phyloP scores from a whole-genome alignment of 345 rosid species.

The Sisymbrium irio region DNA sequence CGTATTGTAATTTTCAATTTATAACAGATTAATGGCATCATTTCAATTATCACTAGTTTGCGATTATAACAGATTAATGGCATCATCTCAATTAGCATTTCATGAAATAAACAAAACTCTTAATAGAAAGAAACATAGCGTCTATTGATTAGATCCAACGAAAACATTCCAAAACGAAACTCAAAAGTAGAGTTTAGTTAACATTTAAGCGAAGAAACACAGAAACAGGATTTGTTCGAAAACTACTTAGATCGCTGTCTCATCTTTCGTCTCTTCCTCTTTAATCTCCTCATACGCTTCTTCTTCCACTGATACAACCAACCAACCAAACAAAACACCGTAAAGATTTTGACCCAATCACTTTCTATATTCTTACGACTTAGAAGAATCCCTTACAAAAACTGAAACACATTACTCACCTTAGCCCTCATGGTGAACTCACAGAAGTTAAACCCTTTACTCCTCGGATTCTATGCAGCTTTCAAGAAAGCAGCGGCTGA shows the following conservation, averaged over 20 bases:
- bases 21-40: too few relatives aligned
- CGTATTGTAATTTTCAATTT: too few relatives aligned
- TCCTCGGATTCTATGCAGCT: constrained; percentile 26
- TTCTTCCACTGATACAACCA: constrained; percentile 84
- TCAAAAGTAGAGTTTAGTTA: neutral
- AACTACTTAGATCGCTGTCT: constrained; percentile 95
- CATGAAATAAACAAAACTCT: neutral
- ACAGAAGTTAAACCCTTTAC: neutral
- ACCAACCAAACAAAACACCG: constrained; percentile 6
- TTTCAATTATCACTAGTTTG: too few relatives aligned
- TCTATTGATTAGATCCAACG: constrained; percentile 5
- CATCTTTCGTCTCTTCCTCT: constrained; percentile 99
- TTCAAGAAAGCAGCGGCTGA: neutral
- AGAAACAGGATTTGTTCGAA: neutral
- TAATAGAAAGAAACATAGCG: neutral
- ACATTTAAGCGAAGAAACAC: neutral
- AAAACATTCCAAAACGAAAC: constrained; percentile 12
- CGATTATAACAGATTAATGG: too few relatives aligned
- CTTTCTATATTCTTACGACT: neutral
- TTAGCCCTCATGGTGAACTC: constrained; percentile 73
- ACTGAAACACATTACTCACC: constrained; percentile 35
- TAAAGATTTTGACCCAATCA: too few relatives aligned
- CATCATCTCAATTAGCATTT: too few relatives aligned
- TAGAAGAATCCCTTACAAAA: neutral
- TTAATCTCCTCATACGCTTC: constrained; percentile 98